These are phyloP conservation scores for Kuraishia piskuri DNA, from an alignment of 805 yeast species.

Conservation along the genomic window DNA sequence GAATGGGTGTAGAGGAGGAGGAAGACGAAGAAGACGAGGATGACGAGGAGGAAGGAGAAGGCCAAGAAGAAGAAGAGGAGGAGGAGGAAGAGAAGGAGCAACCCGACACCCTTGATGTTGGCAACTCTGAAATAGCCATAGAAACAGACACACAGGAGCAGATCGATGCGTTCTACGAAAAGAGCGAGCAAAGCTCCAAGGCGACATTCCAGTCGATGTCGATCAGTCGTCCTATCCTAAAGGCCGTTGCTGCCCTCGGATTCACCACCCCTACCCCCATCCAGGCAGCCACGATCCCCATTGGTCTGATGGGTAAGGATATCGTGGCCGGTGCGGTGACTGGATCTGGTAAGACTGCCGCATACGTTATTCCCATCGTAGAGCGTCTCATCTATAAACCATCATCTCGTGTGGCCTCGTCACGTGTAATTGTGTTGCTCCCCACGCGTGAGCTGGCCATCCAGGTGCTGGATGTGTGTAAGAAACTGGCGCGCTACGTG, in stretches of 20 bases:
- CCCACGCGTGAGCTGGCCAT: conserved; percentile 98
- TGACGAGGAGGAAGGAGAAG: conserved; percentile 8
- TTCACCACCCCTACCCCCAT: conserved; percentile 89
- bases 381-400: conserved; percentile 91
- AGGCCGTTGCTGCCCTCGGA: conserved; percentile 73
- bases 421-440: conserved; percentile 83
- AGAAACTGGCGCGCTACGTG: conserved; percentile 70
- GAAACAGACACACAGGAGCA: conserved; percentile 62
- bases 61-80: conserved; percentile 17
- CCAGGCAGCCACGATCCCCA: conserved; percentile 89
- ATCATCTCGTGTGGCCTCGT: conserved; percentile 62
- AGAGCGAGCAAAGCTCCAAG: conserved; percentile 39
- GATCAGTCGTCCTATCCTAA: conserved; percentile 83
- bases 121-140: conserved; percentile 13
- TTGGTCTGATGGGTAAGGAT: conserved; percentile 89
- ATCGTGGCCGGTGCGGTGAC: conserved; percentile 99
- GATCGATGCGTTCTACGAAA: conserved; percentile 71
- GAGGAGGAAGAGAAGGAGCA: conserved; percentile 9
- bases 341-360: conserved; percentile 99
- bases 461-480: conserved; percentile 92
- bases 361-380: conserved; percentile 91
- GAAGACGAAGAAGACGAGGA: conserved; percentile 19
- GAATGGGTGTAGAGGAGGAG: conserved; percentile 26
- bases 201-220: conserved; percentile 66
- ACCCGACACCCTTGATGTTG: conserved; percentile 6